Evolutionary conservation across 108 stramenopile genomes (phyloP), one percentile per base, ranked within the genome.

Genomic region (Hondaea fermentalgiana): DNA sequence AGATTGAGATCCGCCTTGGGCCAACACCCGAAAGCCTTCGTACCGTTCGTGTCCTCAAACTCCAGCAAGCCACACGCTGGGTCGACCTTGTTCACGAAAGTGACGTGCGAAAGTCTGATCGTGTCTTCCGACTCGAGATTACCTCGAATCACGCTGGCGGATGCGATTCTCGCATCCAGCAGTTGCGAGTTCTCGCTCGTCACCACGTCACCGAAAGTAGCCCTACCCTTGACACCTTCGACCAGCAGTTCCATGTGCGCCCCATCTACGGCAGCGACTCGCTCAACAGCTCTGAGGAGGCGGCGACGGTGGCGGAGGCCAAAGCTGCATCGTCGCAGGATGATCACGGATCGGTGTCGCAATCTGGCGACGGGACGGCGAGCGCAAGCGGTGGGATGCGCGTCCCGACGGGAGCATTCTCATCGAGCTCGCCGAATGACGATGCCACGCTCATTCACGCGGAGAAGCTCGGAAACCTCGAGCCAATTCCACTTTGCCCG

Each of bases 121-220:
- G 51, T 17, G 76, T 83, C 49, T 83, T 83, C 51, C 76, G 76
- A 6, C 51, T 83, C 23, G 76, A 83, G 51, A 83, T 83, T 12
- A 83, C 76, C 49, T 83, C 76, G 19, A 83, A 83, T 83, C 76
- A 83, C 28, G 76, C 76, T 16, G 76, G 76, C 28, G 76, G 76
- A 12, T 83, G 76, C 76, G 76, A 83, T 45, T 83, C 76, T 28
- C 76, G 76, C 51, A 83, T 83, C 4, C 76, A 83, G 51, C 76
- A 83, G 49, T 0, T 83, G 19, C 51, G 49, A 8, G 76, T 83
- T 12, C 76, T 83, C 76, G 76, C 76, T 12, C 76, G 51, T 6
- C 45, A 83, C 25, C 49, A 47, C 8, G 76, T 53, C 3, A 45
- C 12, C 5, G 76, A 83, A 28, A 53, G 19, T 12, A 23, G 16